Evolutionary conservation across 768 basidiomycete genomes (phyloP).

Genomic region (Mycena filopes): DNA sequence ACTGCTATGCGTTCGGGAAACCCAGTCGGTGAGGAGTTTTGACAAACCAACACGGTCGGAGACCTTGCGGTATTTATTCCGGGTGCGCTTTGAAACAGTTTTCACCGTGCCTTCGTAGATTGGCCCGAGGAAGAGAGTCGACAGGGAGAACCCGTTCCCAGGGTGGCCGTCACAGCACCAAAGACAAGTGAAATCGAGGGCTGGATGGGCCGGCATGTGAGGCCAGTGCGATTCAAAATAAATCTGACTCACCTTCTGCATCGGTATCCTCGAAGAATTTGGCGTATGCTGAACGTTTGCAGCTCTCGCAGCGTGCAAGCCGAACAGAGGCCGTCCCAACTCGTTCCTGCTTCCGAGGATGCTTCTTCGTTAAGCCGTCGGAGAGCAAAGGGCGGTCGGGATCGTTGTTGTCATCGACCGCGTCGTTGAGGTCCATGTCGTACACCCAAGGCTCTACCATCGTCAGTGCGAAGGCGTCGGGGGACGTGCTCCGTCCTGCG

Average conservation of each 20-base stretch:
- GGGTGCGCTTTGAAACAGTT: background rate
- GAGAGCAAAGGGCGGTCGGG: background rate
- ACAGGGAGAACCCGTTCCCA: background rate
- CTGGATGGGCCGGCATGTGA: background rate
- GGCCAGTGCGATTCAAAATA: background rate
- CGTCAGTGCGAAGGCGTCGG: background rate
- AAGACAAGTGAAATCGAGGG: background rate
- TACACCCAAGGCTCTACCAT: conserved; percentile 20
- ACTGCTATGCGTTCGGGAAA: conserved; percentile 11
- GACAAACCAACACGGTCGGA: conserved; percentile 29
- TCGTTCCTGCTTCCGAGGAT: conserved; percentile 6
- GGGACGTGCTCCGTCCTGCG: background rate
- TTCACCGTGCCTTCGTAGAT: background rate
- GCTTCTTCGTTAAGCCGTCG: background rate
- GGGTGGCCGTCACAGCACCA: conserved; percentile 15
- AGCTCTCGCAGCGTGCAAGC: background rate
- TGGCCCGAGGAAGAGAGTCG: background rate
- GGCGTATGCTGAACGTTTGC: background rate
- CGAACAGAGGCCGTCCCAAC: background rate
- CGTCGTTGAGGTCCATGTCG: background rate
- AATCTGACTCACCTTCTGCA: background rate
- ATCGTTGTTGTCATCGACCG: background rate
- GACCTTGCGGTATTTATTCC: conserved; percentile 19
- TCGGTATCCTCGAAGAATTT: background rate
- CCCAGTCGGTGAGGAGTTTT: conserved; percentile 33